These are phyloP conservation scores for Pachyrhizus erosus DNA, from an alignment of 306 rosid species.

Conservation along the genomic window DNA sequence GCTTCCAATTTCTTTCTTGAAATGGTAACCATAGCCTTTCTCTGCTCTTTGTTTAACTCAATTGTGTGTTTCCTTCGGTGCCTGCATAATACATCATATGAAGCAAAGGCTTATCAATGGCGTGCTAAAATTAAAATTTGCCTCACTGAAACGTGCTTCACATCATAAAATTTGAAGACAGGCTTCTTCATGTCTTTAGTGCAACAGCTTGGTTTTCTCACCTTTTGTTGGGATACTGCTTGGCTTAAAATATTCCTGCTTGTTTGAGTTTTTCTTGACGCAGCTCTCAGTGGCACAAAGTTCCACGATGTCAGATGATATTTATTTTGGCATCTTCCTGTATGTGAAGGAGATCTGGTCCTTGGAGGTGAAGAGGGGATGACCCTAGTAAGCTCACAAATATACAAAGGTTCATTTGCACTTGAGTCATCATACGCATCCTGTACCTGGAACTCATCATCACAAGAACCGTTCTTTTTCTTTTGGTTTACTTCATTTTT, in stretches of 20 bases:
- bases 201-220: conserved; percentile 37
- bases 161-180: conserved; percentile 10
- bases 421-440: neutral
- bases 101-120: neutral
- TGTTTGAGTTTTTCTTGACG: conserved; percentile 33
- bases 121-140: neutral
- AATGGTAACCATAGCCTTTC: too few relatives aligned
- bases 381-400: neutral
- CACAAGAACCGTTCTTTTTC: neutral
- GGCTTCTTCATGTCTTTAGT: neutral
- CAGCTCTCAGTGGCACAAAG: neutral
- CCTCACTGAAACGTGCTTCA: neutral
- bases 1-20: too few relatives aligned
- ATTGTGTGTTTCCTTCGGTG: neutral
- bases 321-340: neutral
- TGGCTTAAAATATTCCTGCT: neutral
- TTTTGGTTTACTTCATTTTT: neutral
- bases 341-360: neutral
- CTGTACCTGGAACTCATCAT: neutral
- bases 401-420: neutral
- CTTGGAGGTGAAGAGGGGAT: neutral
- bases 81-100: conserved; percentile 41
- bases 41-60: neutral
- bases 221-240: conserved; percentile 39
- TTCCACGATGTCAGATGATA: conserved; percentile 1